Conservation (phyloP, 192 early-diverging fungal species). For the Entomortierella parvispora region DNA sequence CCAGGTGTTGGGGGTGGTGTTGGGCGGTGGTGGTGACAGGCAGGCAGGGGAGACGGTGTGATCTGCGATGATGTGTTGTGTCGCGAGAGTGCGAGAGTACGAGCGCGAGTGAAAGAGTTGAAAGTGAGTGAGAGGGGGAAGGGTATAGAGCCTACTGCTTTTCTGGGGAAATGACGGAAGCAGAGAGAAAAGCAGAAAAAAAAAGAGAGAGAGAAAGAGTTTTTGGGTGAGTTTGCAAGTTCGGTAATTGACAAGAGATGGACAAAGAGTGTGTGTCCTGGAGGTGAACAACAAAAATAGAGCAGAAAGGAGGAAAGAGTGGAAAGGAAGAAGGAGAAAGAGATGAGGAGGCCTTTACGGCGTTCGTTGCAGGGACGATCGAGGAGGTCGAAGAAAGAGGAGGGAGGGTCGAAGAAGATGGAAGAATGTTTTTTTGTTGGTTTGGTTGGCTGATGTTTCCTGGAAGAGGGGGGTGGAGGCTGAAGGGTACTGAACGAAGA, state of each 20-base stretch:
- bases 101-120: no score
- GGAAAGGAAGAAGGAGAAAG: no score
- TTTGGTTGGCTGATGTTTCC: not conserved
- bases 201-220: no score
- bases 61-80: no score
- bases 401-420: not conserved
- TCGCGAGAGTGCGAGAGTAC: no score
- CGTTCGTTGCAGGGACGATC: not conserved
- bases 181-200: not conserved
- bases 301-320: conserved; percentile 2
- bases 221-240: no score
- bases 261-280: not conserved
- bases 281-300: not conserved
- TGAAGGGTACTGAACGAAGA: not conserved
- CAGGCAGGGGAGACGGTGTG: no score
- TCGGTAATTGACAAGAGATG: not conserved
- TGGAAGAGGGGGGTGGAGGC: not conserved
- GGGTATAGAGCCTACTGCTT: conserved; percentile 4
- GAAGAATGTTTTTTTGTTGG: not conserved
- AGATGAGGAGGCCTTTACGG: no score
- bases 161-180: not conserved
- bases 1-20: no score
- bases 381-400: no score
- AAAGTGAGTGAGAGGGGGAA: no score
- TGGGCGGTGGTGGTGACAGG: no score